Evolutionary conservation across 306 rosid species (phyloP).

Genomic region (Betula pendula): DNA sequence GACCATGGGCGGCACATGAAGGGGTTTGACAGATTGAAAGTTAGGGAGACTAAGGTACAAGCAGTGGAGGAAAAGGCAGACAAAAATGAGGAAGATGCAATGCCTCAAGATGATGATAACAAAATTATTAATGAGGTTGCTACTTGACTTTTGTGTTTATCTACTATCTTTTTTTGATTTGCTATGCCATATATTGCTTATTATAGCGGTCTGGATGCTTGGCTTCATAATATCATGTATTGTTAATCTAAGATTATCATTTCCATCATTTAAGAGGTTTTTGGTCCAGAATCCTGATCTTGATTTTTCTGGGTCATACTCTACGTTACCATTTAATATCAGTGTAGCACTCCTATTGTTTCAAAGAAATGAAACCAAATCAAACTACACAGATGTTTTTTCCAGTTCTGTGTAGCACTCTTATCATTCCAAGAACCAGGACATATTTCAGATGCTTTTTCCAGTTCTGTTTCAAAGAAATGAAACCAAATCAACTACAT

Average conservation of each 20-base stretch:
- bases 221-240: no score
- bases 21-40: constrained; percentile 72
- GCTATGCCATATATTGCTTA: constrained; percentile 20
- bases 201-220: not conserved
- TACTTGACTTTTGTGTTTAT: constrained; percentile 14
- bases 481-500: not conserved
- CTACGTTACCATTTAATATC: not conserved
- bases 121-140: constrained; percentile 62
- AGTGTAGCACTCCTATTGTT: not conserved
- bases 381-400: not conserved
- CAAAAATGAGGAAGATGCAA: constrained; percentile 30
- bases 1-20: constrained; percentile 97
- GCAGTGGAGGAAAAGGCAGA: constrained; percentile 32
- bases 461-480: not conserved
- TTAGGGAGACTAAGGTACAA: constrained; percentile 49
- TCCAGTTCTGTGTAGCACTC: not conserved
- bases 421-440: no score
- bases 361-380: no score
- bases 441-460: not conserved
- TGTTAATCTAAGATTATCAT: not conserved
- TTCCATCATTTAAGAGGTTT: not conserved
- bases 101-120: constrained; percentile 44
- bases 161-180: not conserved
- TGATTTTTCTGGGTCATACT: not conserved
- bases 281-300: constrained; percentile 2